Conservation (phyloP, 1,284 basidiomycete species). For the Irpex lacteus region DNA sequence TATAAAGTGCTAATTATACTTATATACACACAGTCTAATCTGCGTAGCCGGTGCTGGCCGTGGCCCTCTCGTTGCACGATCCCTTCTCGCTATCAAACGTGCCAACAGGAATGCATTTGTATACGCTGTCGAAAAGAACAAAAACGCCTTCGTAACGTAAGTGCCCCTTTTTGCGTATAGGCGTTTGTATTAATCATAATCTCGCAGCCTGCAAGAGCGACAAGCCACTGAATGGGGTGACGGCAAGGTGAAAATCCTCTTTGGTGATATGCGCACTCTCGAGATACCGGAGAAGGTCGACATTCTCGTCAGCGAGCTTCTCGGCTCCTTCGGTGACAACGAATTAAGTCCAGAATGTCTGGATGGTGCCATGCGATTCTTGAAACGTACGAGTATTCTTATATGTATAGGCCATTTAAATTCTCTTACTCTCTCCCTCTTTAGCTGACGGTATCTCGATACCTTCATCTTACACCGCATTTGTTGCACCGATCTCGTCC, state of each 20-base stretch:
- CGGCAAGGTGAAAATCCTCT: constrained; percentile 75
- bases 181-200: not conserved
- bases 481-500: constrained; percentile 90
- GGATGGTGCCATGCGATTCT: constrained; percentile 90
- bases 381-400: constrained; percentile 65
- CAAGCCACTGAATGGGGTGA: constrained; percentile 82
- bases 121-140: constrained; percentile 96
- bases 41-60: constrained; percentile 95
- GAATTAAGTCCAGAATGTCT: constrained; percentile 97
- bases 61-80: constrained; percentile 90
- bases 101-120: constrained; percentile 66
- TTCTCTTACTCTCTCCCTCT: constrained; percentile 4
- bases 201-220: constrained; percentile 73
- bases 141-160: constrained; percentile 89
- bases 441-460: constrained; percentile 94
- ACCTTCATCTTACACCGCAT: constrained; percentile 93
- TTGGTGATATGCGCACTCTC: constrained; percentile 91
- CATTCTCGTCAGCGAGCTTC: constrained; percentile 92
- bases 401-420: not conserved
- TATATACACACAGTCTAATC: constrained; percentile 53
- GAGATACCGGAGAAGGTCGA: constrained; percentile 85
- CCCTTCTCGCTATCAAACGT: constrained; percentile 76
- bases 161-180: constrained; percentile 28
- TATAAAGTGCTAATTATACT: constrained; percentile 2
- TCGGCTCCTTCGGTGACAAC: constrained; percentile 98